phyloP scores from a whole-genome alignment of 176 grass and related monocot species.

The Themeda triandra region DNA sequence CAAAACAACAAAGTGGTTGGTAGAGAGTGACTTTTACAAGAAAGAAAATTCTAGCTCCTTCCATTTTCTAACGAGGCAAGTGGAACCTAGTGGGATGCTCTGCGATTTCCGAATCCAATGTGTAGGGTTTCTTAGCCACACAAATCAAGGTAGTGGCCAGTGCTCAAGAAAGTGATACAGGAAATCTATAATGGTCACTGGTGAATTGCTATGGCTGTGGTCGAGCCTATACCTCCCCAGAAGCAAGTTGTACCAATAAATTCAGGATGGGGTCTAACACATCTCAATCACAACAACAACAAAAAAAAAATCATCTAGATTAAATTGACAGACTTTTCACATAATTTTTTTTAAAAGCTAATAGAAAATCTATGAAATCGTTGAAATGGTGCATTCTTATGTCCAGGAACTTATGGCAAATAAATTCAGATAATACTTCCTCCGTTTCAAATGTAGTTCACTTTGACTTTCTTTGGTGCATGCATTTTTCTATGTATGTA shows the following conservation, averaged over 20 bases:
- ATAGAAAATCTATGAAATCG: not conserved
- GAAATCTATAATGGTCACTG: not conserved
- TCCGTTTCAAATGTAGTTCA: no score
- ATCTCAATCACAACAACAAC: no score
- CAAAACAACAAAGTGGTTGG: slow-evolving; percentile 38
- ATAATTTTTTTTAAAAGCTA: not conserved
- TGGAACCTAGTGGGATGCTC: slow-evolving; percentile 12
- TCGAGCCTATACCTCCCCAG: not conserved
- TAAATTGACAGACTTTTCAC: not conserved
- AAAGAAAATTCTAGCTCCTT: slow-evolving; percentile 24
- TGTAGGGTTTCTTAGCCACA: slow-evolving; percentile 28
- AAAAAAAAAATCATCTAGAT: no score
- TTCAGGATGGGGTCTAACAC: not conserved
- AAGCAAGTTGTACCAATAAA: not conserved
- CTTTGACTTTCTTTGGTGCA: no score
- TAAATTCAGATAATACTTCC: no score
- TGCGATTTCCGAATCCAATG: slow-evolving; percentile 25
- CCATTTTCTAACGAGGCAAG: slow-evolving; percentile 21
- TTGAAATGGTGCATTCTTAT: not conserved
- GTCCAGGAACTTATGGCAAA: not conserved
- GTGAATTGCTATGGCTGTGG: not conserved
- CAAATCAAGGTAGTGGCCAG: slow-evolving; percentile 31
- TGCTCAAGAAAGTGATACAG: slow-evolving; percentile 27
- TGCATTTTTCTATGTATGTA: no score
- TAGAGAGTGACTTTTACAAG: slow-evolving; percentile 26